Evolutionary conservation across 345 rosid species (phyloP).

Genomic region (Citrus cavaleriei): DNA sequence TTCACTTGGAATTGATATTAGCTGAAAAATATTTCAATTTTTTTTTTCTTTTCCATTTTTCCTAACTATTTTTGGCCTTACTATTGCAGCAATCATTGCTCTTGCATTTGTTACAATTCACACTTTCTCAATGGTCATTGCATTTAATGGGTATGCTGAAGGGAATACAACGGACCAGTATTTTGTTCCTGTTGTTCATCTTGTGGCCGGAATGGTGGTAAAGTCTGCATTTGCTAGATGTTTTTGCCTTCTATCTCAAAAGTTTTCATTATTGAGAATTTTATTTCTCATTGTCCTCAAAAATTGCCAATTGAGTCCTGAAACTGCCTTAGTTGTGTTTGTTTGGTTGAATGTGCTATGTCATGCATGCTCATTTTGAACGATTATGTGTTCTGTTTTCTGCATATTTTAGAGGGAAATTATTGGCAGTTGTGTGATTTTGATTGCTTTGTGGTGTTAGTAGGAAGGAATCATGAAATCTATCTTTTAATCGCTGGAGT

Average conservation of each 20-base stretch:
- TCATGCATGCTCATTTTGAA: not conserved
- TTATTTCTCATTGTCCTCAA: not conserved
- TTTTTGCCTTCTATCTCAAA: not conserved
- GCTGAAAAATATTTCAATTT: not conserved
- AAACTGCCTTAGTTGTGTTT: not conserved
- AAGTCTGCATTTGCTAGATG: slow-evolving; percentile 5
- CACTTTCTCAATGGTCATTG: slow-evolving; percentile 96
- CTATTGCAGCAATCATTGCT: slow-evolving; percentile 73
- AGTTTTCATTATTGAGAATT: not conserved
- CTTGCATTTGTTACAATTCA: slow-evolving; percentile 89
- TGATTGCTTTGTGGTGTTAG: not conserved
- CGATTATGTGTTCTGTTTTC: not conserved
- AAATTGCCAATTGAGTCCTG: not conserved
- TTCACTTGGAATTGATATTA: slow-evolving; percentile 9
- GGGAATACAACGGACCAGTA: slow-evolving; percentile 80
- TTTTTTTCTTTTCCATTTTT: not conserved
- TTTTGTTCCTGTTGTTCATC: slow-evolving; percentile 80
- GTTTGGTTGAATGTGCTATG: not conserved
- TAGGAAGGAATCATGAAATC: not conserved
- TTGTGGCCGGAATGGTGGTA: slow-evolving; percentile 89
- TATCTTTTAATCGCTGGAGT: not conserved
- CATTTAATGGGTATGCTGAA: slow-evolving; percentile 84
- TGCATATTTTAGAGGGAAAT: not conserved
- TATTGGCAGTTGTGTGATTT: not conserved
- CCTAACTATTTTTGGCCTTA: slow-evolving; percentile 17